Evolutionary conservation across 495 filamentous ascomycete genomes (phyloP).

Genomic region (Penicillium coffeae): DNA sequence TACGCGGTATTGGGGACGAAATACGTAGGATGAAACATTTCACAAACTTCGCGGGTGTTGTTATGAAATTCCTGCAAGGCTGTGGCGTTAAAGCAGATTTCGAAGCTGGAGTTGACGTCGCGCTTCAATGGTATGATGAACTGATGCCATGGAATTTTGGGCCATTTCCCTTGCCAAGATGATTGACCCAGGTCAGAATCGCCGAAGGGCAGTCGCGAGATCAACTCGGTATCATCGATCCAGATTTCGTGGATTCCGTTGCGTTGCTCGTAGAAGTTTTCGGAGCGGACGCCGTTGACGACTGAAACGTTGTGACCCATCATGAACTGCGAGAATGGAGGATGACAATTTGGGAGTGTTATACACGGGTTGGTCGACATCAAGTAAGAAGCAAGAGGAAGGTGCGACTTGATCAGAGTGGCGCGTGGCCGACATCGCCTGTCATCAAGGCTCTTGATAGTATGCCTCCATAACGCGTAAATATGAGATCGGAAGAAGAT

Average conservation of each 20-base stretch:
- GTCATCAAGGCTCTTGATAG: too few species aligned
- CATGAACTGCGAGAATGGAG: neutral
- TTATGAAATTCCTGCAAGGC: too few species aligned
- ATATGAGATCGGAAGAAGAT: too few species aligned
- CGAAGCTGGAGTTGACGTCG: neutral
- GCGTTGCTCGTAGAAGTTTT: slow-evolving; percentile 29
- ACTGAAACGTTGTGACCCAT: slow-evolving; percentile 38
- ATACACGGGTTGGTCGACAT: too few species aligned
- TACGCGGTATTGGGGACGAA: neutral
- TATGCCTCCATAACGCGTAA: too few species aligned
- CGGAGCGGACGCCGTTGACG: slow-evolving; percentile 30
- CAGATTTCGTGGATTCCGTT: slow-evolving; percentile 42
- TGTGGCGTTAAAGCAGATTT: neutral
- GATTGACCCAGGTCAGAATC: slow-evolving; percentile 35
- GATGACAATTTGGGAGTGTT: neutral
- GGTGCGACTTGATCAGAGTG: too few species aligned
- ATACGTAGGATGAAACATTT: too few species aligned
- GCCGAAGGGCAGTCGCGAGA: slow-evolving; percentile 38
- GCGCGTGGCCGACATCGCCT: too few species aligned
- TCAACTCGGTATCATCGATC: slow-evolving; percentile 31
- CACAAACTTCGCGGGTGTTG: too few species aligned
- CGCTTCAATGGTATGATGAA: slow-evolving; percentile 40
- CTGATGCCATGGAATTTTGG: slow-evolving; percentile 41
- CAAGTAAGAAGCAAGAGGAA: too few species aligned
- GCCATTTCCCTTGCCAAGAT: slow-evolving; percentile 27